phyloP scores from a whole-genome alignment of 257 asterid genomes.

The Echites panduratus region DNA sequence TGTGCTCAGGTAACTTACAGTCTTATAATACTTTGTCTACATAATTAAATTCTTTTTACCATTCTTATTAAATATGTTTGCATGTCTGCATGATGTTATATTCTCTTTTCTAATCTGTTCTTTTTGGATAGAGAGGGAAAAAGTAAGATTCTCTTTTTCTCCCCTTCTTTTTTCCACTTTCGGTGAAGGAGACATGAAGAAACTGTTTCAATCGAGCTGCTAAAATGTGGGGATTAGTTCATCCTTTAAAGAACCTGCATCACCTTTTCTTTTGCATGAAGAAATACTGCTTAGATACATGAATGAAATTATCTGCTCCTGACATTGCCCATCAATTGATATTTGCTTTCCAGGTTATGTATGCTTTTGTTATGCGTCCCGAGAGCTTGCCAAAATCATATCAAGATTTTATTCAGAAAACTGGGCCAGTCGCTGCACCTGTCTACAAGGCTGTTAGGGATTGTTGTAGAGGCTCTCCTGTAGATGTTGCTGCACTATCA shows the following conservation, averaged over 20 bases:
- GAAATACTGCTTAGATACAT: not conserved
- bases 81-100: not conserved
- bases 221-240: not conserved
- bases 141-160: not conserved
- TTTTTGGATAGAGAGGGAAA: not conserved
- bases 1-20: conserved; percentile 82
- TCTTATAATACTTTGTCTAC: not conserved
- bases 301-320: not conserved
- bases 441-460: conserved; percentile 97
- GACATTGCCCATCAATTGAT: conserved; percentile 3
- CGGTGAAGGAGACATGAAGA: not conserved
- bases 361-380: conserved; percentile 97
- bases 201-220: conserved; percentile 2
- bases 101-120: not conserved
- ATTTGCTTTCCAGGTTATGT: conserved; percentile 66
- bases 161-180: not conserved
- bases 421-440: conserved; percentile 96
- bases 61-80: not conserved
- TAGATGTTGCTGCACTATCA: conserved; percentile 61
- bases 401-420: conserved; percentile 96
- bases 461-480: conserved; percentile 90
- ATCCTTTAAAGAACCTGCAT: conserved; percentile 1
- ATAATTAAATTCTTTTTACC: not conserved
- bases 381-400: conserved; percentile 97
- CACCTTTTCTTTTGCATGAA: conserved; percentile 5